Evolutionary conservation across 495 filamentous ascomycete genomes (phyloP).

Genomic region (Trichoderma erinaceum): DNA sequence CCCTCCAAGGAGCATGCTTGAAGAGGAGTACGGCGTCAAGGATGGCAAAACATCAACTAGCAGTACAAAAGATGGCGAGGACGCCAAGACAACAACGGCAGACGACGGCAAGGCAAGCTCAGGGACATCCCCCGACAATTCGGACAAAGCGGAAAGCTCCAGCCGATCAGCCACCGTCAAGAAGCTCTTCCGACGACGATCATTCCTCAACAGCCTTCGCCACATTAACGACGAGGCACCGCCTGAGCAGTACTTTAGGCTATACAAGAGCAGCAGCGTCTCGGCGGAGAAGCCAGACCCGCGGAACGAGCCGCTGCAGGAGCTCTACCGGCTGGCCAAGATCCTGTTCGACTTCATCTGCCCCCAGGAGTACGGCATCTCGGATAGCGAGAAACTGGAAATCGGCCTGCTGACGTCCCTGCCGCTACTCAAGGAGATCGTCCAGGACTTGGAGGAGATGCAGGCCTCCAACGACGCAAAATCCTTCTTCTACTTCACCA

Average conservation of each 20-base stretch:
- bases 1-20: conserved; percentile 61
- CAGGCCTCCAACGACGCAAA: conserved; percentile 90
- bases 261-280: conserved; percentile 68
- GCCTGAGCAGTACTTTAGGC: conserved; percentile 75
- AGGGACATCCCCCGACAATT: conserved; percentile 24
- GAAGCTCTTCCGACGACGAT: conserved; percentile 47
- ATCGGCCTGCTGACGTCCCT: conserved; percentile 92
- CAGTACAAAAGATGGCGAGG: conserved; percentile 13
- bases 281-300: conserved; percentile 73
- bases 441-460: conserved; percentile 93
- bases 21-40: conserved; percentile 51
- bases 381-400: conserved; percentile 88
- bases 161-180: conserved; percentile 36
- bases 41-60: conserved; percentile 25
- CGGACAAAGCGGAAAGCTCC: conserved; percentile 23
- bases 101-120: conserved; percentile 31
- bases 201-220: conserved; percentile 39
- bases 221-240: conserved; percentile 36
- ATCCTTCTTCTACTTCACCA: conserved; percentile 97
- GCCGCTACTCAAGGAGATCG: conserved; percentile 90
- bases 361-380: conserved; percentile 96
- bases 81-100: conserved; percentile 23
- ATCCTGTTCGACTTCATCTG: conserved; percentile 97
- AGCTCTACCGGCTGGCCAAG: conserved; percentile 88
- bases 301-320: conserved; percentile 77